Evolutionary conservation across 306 rosid species (phyloP), one percentile per base, ranked within the genome.

Genomic region (Parietaria judaica): DNA sequence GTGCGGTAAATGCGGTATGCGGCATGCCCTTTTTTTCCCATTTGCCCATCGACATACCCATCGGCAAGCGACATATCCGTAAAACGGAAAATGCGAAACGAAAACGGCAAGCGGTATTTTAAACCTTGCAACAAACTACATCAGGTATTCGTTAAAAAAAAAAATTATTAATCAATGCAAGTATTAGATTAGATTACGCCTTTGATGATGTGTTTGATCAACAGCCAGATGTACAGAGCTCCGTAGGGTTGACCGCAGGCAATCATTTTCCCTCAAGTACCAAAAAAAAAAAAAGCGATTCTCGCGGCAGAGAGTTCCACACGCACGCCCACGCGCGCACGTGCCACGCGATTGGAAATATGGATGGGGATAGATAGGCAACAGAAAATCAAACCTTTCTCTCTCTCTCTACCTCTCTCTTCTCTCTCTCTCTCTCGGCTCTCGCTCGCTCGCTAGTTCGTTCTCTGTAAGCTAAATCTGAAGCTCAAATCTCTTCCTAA

Each of bases 381-480:
- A 52, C 53, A 17, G 7, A 23, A 23, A 23, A 23, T 23, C 38
- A 49, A 60, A 60, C 44, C 35, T 51, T 47, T 48, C 17, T 16
- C 9, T 52, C 34, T 15, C 56, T 52, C 56, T 52, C 55, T 14
- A 11, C 6, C 37, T 53, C 13, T 53, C 7, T 53, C 37, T 31
- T 43, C 36, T 65, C 44, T 52, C 48, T 63, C 13, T 61, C 43
- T 56, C 39, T 71, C 70, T 60, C 66, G 16, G 17, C 44, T 46
- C 48, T 63, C 13, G 56, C 41, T 56, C 39, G 61, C 70, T 60
- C 66, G 49, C 65, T 36, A 36, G 50, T 38, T 59, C 63, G 49
- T 8, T 12, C 69, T 54, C 36, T 71, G 70, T 65, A 55, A 66
- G 72, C 72, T 61, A 56, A 68, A 45, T 54, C 31, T 38, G 58